These are phyloP conservation scores for Corynespora cassiicola DNA, from an alignment of 2,329 filamentous ascomycete species.

Conservation along the genomic window DNA sequence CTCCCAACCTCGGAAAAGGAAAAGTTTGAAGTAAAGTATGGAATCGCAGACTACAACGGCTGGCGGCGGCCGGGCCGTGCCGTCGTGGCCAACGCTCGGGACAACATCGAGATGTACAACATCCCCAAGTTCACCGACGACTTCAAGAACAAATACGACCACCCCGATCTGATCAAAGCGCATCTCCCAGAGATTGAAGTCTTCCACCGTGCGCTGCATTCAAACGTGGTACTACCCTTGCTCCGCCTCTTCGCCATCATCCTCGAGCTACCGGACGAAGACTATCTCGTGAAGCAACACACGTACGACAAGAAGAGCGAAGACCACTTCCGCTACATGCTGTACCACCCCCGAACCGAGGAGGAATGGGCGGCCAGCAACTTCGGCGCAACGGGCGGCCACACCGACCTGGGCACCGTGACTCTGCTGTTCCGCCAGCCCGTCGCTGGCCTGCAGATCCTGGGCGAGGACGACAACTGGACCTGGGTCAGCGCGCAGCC, in stretches of 20 bases:
- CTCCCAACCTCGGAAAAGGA: conserved; percentile 65
- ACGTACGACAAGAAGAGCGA: conserved; percentile 65
- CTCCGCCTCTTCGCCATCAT: conserved; percentile 67
- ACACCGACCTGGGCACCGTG: conserved; percentile 64
- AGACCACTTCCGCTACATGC: conserved; percentile 69
- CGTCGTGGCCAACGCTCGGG: conserved; percentile 50
- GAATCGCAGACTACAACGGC: conserved; percentile 63
- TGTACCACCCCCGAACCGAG: conserved; percentile 58
- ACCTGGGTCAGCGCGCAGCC: conserved; percentile 50
- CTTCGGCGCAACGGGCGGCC: conserved; percentile 55
- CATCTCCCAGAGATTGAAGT: conserved; percentile 58
- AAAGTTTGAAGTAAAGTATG: conserved; percentile 55
- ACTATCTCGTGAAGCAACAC: conserved; percentile 63
- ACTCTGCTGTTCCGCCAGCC: conserved; percentile 67
- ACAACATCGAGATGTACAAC: conserved; percentile 67
- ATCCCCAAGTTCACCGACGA: conserved; percentile 68
- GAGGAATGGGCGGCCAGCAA: conserved; percentile 55
- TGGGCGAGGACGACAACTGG: conserved; percentile 46
- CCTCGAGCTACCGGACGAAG: conserved; percentile 65
- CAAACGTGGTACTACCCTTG: conserved; percentile 63
- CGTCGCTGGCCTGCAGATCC: conserved; percentile 64
- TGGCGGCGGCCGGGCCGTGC: conserved; percentile 31
- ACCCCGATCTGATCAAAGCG: conserved; percentile 52
- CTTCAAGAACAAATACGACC: conserved; percentile 51
- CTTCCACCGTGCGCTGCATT: conserved; percentile 58